Evolutionary conservation across 371 early-diverging fungal species (phyloP).

Genomic region (Rhizopus delemar): DNA sequence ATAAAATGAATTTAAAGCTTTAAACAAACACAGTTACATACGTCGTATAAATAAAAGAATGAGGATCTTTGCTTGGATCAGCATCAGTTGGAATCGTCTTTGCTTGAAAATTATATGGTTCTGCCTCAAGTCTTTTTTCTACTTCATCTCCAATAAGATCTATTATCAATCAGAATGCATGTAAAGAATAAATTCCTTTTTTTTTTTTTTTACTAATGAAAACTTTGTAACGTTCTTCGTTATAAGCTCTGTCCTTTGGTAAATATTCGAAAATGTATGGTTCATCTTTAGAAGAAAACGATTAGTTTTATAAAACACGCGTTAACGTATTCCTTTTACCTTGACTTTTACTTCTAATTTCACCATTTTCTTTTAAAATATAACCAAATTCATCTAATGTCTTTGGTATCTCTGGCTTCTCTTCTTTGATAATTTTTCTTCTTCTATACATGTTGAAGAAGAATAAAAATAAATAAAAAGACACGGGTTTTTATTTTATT

Average conservation of each 20-base stretch:
- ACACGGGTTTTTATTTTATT: neutral
- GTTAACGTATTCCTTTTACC: constrained; percentile 18
- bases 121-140: constrained; percentile 30
- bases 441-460: constrained; percentile 22
- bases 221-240: constrained; percentile 42
- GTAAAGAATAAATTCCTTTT: neutral
- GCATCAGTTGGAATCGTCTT: constrained; percentile 35
- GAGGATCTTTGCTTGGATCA: constrained; percentile 34
- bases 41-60: constrained; percentile 49
- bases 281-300: constrained; percentile 20
- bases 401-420: constrained; percentile 33
- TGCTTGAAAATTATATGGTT: constrained; percentile 36
- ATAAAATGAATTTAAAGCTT: neutral
- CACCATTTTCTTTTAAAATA: constrained; percentile 38
- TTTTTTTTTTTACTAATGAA: constrained; percentile 35
- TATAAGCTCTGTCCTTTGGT: constrained; percentile 41
- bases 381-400: constrained; percentile 47
- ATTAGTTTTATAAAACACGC: neutral
- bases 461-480: neutral
- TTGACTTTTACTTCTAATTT: constrained; percentile 30
- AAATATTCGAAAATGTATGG: constrained; percentile 40
- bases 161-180: neutral
- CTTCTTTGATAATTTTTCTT: constrained; percentile 24
- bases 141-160: constrained; percentile 43
- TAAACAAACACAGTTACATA: constrained; percentile 3